Evolutionary conservation across 2,329 filamentous ascomycete species (phyloP).

Genomic region (Gaeumannomyces sp.): DNA sequence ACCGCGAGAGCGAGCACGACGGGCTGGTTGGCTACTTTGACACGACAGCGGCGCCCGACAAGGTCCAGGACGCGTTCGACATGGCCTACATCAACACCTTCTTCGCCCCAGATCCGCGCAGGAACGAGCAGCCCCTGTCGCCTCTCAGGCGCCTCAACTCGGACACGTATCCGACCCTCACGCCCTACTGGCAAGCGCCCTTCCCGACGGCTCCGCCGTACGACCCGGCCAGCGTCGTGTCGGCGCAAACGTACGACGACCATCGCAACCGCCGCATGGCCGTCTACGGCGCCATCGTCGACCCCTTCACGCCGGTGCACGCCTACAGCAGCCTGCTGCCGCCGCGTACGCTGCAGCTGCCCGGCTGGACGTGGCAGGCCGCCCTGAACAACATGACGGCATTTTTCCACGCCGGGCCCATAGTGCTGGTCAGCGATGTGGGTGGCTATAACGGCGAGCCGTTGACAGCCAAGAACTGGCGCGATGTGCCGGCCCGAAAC

Average conservation of each 20-base stretch:
- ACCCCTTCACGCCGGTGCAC: constrained; percentile 32
- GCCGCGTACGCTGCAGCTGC: constrained; percentile 21
- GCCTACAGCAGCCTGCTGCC: constrained; percentile 30
- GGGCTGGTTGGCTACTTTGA: constrained; percentile 35
- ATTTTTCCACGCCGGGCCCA: constrained; percentile 33
- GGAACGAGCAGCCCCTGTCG: no score
- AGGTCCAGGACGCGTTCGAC: constrained; percentile 16
- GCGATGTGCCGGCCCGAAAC: constrained; percentile 4
- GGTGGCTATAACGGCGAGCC: constrained; percentile 10
- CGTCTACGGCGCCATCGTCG: constrained; percentile 25
- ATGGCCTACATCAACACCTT: constrained; percentile 22
- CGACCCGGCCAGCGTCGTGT: neutral
- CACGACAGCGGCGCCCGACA: constrained; percentile 15
- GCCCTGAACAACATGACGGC: constrained; percentile 32
- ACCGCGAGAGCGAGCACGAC: constrained; percentile 26
- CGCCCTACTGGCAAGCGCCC: constrained; percentile 4
- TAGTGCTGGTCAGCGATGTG: constrained; percentile 22
- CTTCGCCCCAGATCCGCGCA: constrained; percentile 15
- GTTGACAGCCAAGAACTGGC: constrained; percentile 9
- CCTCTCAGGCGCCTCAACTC: neutral
- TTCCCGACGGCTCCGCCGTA: neutral
- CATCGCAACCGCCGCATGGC: constrained; percentile 13
- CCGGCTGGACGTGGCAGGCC: constrained; percentile 30
- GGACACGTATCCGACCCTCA: constrained; percentile 2
- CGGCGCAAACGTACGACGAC: constrained; percentile 3